A percentile compares a stretch with the other conserved stretches of the same genome.
phyloP scores from a whole-genome alignment of 2,329 filamentous ascomycete genomes.

The Aciculosporium take region DNA sequence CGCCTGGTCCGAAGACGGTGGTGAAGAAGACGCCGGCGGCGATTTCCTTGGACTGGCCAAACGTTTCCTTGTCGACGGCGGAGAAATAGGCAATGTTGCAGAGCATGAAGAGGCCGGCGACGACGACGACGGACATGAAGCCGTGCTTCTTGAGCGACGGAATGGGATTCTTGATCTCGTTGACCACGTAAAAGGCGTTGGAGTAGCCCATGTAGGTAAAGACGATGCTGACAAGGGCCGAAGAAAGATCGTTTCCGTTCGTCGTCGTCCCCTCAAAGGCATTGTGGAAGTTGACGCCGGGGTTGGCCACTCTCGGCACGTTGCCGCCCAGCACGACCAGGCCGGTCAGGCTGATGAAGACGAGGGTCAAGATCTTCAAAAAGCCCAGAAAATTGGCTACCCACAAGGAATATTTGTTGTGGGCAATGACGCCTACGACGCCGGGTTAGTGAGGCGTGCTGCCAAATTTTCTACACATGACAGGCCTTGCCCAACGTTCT shows the following conservation, averaged over 20 bases:
- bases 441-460: too few relatives aligned
- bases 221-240: conserved; percentile 42
- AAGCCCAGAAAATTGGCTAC: conserved; percentile 41
- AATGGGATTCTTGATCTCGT: conserved; percentile 35
- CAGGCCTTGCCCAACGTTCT: too few relatives aligned
- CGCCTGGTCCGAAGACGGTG: conserved; percentile 36
- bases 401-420: conserved; percentile 43
- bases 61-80: conserved; percentile 20
- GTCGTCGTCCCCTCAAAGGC: conserved; percentile 20
- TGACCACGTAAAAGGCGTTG: conserved; percentile 48
- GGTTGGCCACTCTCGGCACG: conserved; percentile 17
- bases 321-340: conserved; percentile 41
- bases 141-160: conserved; percentile 35
- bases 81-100: conserved; percentile 49
- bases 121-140: conserved; percentile 33
- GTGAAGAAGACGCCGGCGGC: conserved; percentile 45
- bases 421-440: conserved; percentile 29
- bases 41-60: conserved; percentile 24
- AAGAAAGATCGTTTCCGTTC: conserved; percentile 22
- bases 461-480: neutral
- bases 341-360: conserved; percentile 49
- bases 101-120: conserved; percentile 41
- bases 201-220: conserved; percentile 44
- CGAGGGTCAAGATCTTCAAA: conserved; percentile 45
- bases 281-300: conserved; percentile 21